Evolutionary conservation across 768 basidiomycete species (phyloP).

Genomic region (Auriscalpium microsporum): DNA sequence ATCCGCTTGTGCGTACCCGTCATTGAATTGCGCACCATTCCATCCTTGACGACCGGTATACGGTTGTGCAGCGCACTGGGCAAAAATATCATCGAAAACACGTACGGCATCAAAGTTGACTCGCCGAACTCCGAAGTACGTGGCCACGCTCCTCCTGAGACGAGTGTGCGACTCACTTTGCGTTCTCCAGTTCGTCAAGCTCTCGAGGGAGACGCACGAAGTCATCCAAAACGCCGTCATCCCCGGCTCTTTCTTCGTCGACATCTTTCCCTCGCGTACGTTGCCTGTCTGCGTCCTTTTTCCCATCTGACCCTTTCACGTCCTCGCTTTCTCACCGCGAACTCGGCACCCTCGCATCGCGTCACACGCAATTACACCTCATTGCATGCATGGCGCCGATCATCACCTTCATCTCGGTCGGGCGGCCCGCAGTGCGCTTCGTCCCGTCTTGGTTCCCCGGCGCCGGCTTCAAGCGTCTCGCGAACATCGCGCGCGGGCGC

Average conservation of each 20-base stretch:
- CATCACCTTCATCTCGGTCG: background rate
- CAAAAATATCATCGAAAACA: conserved; percentile 14
- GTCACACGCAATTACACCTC: no score
- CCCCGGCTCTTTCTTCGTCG: conserved; percentile 14
- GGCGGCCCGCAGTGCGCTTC: conserved; percentile 9
- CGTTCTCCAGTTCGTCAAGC: conserved; percentile 7
- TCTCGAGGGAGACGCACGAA: conserved; percentile 13
- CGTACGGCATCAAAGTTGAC: conserved; percentile 12
- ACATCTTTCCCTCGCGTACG: conserved; percentile 11
- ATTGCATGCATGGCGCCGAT: no score
- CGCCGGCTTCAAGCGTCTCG: conserved; percentile 15
- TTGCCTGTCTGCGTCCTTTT: background rate
- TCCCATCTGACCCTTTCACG: no score
- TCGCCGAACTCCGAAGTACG: conserved; percentile 10
- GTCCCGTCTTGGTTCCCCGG: conserved; percentile 15
- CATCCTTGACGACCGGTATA: conserved; percentile 3
- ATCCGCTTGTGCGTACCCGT: conserved; percentile 8
- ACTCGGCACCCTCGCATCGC: no score
- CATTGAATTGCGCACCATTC: background rate
- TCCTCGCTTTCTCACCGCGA: no score
- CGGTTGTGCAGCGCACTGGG: conserved; percentile 6
- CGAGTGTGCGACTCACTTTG: background rate
- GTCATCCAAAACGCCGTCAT: conserved; percentile 14
- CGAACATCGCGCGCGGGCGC: conserved; percentile 9
- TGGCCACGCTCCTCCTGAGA: background rate